Percentiles rank a stretch among this genome's conserved stretches.
phyloP scores from a whole-genome alignment of 176 grass and related monocot species.

The Metroxylon sagu region DNA sequence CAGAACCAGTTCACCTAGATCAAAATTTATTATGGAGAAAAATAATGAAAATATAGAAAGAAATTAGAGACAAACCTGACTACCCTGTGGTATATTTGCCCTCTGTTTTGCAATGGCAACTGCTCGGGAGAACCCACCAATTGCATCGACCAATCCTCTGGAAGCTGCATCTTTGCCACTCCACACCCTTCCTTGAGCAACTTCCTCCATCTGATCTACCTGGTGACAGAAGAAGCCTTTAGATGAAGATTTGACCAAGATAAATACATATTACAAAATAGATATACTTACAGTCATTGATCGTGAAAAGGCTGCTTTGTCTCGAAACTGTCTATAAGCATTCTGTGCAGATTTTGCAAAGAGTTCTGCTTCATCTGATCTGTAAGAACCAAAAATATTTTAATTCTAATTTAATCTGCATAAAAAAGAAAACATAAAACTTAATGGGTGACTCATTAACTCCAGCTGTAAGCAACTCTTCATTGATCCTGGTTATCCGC shows the following conservation, averaged over 20 bases:
- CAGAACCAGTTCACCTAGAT: too few relatives aligned
- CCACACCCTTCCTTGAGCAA: slow-evolving; percentile 98
- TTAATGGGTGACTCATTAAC: too few relatives aligned
- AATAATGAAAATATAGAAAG: neutral
- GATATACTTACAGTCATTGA: slow-evolving; percentile 72
- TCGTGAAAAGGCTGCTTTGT: slow-evolving; percentile 90
- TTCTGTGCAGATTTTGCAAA: slow-evolving; percentile 73
- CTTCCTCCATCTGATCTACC: slow-evolving; percentile 87
- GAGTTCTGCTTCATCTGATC: slow-evolving; percentile 70
- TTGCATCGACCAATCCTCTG: slow-evolving; percentile 84
- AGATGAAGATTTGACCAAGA: neutral
- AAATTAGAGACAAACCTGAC: slow-evolving; percentile 38
- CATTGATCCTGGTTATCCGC: too few relatives aligned
- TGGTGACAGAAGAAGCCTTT: slow-evolving; percentile 23
- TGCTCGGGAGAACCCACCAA: slow-evolving; percentile 81
- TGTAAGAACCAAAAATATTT: slow-evolving; percentile 25
- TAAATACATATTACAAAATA: slow-evolving; percentile 1
- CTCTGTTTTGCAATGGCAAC: slow-evolving; percentile 92
- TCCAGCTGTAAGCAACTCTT: too few relatives aligned
- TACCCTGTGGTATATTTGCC: slow-evolving; percentile 81
- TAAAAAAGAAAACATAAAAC: too few relatives aligned
- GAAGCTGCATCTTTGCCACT: slow-evolving; percentile 75
- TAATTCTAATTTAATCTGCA: too few relatives aligned
- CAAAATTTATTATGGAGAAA: too few relatives aligned
- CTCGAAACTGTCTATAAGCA: slow-evolving; percentile 69